phyloP scores from a whole-genome alignment of 441 rosid genomes.

The Pelargonium fulgidum region DNA sequence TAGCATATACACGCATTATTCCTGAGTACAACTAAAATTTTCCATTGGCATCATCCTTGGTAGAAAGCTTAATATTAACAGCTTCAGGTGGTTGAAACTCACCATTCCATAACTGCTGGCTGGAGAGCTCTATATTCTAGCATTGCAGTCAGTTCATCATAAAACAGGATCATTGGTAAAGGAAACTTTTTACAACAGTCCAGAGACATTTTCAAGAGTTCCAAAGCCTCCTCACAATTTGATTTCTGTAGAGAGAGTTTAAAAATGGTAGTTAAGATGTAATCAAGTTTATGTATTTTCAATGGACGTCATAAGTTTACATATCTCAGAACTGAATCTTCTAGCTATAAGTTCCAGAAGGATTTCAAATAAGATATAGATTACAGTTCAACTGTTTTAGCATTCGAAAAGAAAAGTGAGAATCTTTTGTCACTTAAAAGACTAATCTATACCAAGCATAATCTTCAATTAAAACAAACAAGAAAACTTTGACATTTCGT shows the following conservation, averaged over 20 bases:
- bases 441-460: not conserved
- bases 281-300: not conserved
- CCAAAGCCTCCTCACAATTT: conserved; percentile 64
- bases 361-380: not conserved
- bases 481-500: not conserved
- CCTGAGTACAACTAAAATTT: conserved; percentile 9
- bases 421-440: not conserved
- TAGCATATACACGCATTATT: conserved; percentile 29
- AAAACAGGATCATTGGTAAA: conserved; percentile 55
- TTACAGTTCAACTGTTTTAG: not conserved
- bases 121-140: conserved; percentile 51
- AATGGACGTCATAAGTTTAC: not conserved
- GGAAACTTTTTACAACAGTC: conserved; percentile 60
- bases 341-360: not conserved
- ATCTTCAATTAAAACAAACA: not conserved
- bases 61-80: conserved; percentile 21
- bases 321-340: conserved; percentile 3
- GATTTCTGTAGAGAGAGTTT: conserved; percentile 38
- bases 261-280: not conserved
- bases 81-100: conserved; percentile 19
- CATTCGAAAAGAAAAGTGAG: not conserved
- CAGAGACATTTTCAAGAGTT: conserved; percentile 58
- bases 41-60: conserved; percentile 17
- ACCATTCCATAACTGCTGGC: conserved; percentile 76
- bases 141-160: conserved; percentile 60